Evolutionary conservation across 352 stramenopile species (phyloP), one percentile per base, ranked within the genome.

Genomic region (Paralagenidium karlingii): DNA sequence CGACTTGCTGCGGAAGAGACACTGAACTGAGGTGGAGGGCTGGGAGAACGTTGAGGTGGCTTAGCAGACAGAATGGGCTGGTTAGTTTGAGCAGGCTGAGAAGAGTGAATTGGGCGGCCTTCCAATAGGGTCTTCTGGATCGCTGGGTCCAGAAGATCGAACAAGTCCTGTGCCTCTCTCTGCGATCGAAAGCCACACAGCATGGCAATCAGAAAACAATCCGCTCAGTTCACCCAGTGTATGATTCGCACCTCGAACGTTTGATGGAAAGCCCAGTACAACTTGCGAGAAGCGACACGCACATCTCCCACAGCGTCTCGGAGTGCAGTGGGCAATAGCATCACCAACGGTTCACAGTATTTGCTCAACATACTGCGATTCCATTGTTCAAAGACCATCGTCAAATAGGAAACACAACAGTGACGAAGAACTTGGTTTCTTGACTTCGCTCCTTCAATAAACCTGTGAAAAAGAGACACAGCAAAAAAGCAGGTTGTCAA

Each of bases 381-480:
- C 77, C 77, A 91, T 5, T 49, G 52, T 27, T 84, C 49, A 12
- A 87, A 47, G 2, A 60, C 79, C 13, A 88, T 26, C n/a, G 74
- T 91, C 45, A 91, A 55, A 40, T 86, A 91, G 40, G 49, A 61
- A 21, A 82, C 68, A 20, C 70, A 82, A 47, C 83, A 75, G 33
- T 61, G 47, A 12, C 75, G 73, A 9, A 91, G 51, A 24, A 84
- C 67, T 51, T 88, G 70, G 25, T 82, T 91, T 34, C 67, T 56
- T 25, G 77, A 76, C 33, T 74, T 76, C 0, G 60, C 71, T 34
- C 77, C 79, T 34, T 90, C 76, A 9, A 86, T 62, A 22, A 90
- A 63, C 38, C 76, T 90, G 29, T 36, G 16, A 20, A 36, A 22
- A 7, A 7, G 8, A 20, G 16, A 8, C 22, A 20, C 4, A 43